These are phyloP conservation scores for Datura wrightii DNA, from an alignment of 257 asterid genomes.

Conservation along the genomic window DNA sequence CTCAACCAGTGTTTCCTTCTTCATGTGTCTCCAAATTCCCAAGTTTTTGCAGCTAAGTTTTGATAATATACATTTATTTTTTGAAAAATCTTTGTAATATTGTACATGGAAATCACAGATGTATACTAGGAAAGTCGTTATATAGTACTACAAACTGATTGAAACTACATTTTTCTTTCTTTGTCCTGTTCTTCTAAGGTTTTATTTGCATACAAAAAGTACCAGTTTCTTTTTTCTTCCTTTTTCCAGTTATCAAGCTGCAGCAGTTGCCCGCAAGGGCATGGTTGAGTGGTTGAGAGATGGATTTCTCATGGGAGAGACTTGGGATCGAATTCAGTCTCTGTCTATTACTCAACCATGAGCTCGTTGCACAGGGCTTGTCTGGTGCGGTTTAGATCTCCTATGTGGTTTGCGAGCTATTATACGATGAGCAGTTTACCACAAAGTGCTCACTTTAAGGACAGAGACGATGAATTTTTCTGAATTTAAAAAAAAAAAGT, in stretches of 20 bases:
- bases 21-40: neutral
- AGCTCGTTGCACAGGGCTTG: too few relatives aligned
- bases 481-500: too few relatives aligned
- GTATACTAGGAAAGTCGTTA: conserved; percentile 7
- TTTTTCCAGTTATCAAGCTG: neutral
- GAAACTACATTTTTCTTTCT: neutral
- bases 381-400: too few relatives aligned
- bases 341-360: too few relatives aligned
- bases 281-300: too few relatives aligned
- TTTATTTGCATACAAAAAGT: neutral
- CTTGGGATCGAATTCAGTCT: too few relatives aligned
- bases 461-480: too few relatives aligned
- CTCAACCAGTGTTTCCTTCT: neutral
- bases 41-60: conserved; percentile 10
- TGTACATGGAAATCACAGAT: conserved; percentile 10
- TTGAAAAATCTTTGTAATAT: neutral
- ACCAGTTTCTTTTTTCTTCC: neutral
- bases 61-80: neutral
- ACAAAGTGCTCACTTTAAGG: too few relatives aligned
- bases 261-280: too few relatives aligned
- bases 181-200: neutral
- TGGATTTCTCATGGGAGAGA: too few relatives aligned
- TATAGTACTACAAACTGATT: neutral
- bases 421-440: too few relatives aligned
- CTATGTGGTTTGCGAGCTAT: too few relatives aligned